Evolutionary conservation across 768 basidiomycete species (phyloP).

Genomic region (Termitomyces sp.): DNA sequence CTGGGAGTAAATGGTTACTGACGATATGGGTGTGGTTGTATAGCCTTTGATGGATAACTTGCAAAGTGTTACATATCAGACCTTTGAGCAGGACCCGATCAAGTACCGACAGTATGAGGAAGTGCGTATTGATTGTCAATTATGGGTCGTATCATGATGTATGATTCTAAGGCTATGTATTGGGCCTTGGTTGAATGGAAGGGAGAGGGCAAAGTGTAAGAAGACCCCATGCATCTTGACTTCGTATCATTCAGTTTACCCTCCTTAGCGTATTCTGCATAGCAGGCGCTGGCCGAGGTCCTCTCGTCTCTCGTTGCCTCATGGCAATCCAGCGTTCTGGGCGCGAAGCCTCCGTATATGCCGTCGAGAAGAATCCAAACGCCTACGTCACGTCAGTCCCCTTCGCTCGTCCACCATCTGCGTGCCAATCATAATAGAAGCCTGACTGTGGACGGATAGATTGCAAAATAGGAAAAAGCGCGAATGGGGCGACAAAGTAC

Average conservation of each 20-base stretch:
- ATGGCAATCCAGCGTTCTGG: conserved; percentile 67
- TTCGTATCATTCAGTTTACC: conserved; percentile 6
- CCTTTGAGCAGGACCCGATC: conserved; percentile 96
- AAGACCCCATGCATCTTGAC: conserved; percentile 11
- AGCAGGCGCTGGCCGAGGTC: conserved; percentile 94
- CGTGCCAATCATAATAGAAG: conserved; percentile 10
- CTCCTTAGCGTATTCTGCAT: conserved; percentile 73
- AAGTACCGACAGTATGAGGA: conserved; percentile 97
- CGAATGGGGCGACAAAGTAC: conserved; percentile 83
- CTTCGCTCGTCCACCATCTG: neutral
- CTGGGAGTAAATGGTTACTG: neutral
- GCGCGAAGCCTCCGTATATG: conserved; percentile 68
- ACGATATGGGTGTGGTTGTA: conserved; percentile 7
- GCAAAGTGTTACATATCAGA: conserved; percentile 93
- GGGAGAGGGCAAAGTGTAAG: conserved; percentile 59
- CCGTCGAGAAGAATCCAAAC: conserved; percentile 95
- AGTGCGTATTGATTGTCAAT: conserved; percentile 32
- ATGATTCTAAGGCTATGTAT: conserved; percentile 64
- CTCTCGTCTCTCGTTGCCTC: conserved; percentile 83
- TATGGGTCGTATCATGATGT: neutral
- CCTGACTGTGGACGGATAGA: conserved; percentile 33
- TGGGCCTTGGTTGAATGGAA: conserved; percentile 75
- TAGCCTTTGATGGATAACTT: conserved; percentile 98
- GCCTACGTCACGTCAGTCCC: conserved; percentile 82
- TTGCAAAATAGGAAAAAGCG: conserved; percentile 76